These are phyloP conservation scores for Spergularia azorica DNA, from an alignment of 179 eudicot genomes.

Conservation along the genomic window DNA sequence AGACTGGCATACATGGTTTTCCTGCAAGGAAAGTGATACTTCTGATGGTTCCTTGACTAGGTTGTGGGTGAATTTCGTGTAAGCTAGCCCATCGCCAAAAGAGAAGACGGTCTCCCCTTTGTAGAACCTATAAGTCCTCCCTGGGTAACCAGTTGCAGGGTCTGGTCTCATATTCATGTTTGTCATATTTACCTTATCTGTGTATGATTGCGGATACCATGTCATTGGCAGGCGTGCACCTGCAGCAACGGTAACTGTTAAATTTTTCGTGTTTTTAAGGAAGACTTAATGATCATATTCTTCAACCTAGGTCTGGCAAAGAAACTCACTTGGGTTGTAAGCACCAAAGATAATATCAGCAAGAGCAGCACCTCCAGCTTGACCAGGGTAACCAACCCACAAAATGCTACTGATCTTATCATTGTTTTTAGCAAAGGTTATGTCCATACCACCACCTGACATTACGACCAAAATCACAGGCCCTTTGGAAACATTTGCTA, in stretches of 20 bases:
- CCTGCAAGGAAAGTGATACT: constrained; percentile 39
- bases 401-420: constrained; percentile 56
- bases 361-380: constrained; percentile 77
- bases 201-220: constrained; percentile 77
- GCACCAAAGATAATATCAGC: constrained; percentile 66
- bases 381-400: constrained; percentile 82
- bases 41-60: constrained; percentile 47
- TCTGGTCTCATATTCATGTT: constrained; percentile 86
- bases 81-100: constrained; percentile 73
- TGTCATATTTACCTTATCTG: constrained; percentile 60
- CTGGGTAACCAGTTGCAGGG: constrained; percentile 65
- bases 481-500: constrained; percentile 74
- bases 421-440: constrained; percentile 58
- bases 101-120: constrained; percentile 52
- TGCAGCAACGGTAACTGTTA: constrained; percentile 24
- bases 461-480: constrained; percentile 88
- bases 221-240: constrained; percentile 80
- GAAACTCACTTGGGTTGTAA: constrained; percentile 52
- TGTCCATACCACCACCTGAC: constrained; percentile 95
- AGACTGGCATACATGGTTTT: constrained; percentile 35
- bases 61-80: constrained; percentile 50
- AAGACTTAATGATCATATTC: background rate
- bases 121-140: constrained; percentile 75
- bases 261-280: background rate
- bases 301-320: background rate